phyloP scores from a whole-genome alignment of 352 stramenopile genomes.

The Aphanomyces stellatus region DNA sequence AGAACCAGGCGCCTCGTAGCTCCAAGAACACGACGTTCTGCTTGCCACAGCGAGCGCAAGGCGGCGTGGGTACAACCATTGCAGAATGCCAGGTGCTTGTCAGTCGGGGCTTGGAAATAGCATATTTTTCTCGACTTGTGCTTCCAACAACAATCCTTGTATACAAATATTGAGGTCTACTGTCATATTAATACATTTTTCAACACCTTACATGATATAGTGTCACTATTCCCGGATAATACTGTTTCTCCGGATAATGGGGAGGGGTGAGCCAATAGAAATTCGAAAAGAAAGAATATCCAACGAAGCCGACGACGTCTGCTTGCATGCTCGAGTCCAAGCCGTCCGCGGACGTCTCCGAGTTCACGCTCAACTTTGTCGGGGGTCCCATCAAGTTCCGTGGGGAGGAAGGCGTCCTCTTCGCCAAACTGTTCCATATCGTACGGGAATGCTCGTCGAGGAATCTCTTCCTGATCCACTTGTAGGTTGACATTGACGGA shows the following conservation, averaged over 20 bases:
- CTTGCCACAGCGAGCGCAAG: not conserved
- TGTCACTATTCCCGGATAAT: too few species aligned
- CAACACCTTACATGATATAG: too few species aligned
- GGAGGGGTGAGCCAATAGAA: not conserved
- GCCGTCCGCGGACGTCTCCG: constrained; percentile 14
- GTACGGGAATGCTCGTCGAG: constrained; percentile 24
- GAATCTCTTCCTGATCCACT: not conserved
- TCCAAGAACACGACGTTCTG: not conserved
- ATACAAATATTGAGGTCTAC: too few species aligned
- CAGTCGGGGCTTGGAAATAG: too few species aligned
- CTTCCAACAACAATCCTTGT: not conserved
- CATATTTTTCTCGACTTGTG: too few species aligned
- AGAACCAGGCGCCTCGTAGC: not conserved
- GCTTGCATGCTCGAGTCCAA: constrained; percentile 1
- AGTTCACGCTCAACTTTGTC: constrained; percentile 74
- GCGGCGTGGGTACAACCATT: too few species aligned
- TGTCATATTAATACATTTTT: too few species aligned
- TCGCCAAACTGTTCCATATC: constrained; percentile 76
- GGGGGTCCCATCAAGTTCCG: constrained; percentile 82
- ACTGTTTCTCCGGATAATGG: not conserved
- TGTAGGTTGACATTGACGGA: constrained; percentile 62
- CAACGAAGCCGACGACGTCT: not conserved
- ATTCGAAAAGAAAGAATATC: constrained; percentile 8
- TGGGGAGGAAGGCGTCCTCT: constrained; percentile 71
- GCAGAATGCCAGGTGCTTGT: too few species aligned